Evolutionary conservation across 768 basidiomycete species (phyloP), one percentile per base, ranked within the genome.

Genomic region (Sarcodon aspratus): DNA sequence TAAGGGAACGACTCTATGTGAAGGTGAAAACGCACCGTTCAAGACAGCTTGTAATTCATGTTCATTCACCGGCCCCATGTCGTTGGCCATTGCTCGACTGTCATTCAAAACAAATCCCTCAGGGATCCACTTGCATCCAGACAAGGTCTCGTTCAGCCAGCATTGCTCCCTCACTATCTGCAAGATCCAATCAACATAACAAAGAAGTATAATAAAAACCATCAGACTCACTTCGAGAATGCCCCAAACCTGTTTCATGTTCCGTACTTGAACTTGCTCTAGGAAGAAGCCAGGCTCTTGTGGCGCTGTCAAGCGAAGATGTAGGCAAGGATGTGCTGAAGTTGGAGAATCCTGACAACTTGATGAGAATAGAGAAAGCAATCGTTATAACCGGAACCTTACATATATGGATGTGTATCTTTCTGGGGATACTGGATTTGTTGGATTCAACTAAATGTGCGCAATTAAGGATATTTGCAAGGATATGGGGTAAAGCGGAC

Each of bases 161-260:
- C 82, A 85, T 63, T 90, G 88, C 52, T 90, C 87, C 50, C 75
- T 72, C 5, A 90, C 84, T 56, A 91, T 74, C 82, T 85, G 37
- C 4, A 11, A 31, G 15, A 38, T 17, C 33, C 18, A 9, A 36
- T 50, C 12, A 8, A 18, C 44, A 12, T 17, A n/a, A 10, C 13
- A 15, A 12, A 9, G 15, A 1, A 32, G 17, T 12, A 11, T 12
- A 38, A 49, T 13, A 12, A 52, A 50, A 54, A 35, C 27, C 27
- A 37, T 36, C 5, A 37, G 32, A 52, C 63, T 43, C 56, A 82
- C 86, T 68, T 90, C 86, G 15, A 90, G 61, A 43, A 90, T 74
- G 2, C 74, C 79, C 78, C 80, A 86, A 1, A 86, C 77, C 57
- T 91, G 79, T 53, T 77, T 80, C 59, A 88, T 71, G 31, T 71